phyloP scores from a whole-genome alignment of 2,329 filamentous ascomycete genomes.

The Madurella fahalii region DNA sequence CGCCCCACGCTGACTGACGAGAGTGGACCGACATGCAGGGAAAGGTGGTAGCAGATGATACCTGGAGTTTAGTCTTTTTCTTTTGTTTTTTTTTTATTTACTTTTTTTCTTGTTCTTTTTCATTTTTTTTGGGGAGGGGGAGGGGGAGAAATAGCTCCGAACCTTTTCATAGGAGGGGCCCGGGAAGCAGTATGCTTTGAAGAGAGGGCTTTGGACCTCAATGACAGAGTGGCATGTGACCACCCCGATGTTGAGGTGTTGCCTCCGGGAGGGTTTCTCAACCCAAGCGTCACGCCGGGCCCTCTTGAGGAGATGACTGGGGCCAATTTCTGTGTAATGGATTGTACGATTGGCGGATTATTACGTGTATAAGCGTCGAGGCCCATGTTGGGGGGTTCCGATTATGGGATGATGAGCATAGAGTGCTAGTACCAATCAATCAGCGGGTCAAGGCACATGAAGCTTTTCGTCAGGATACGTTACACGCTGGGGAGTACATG shows the following conservation, averaged over 20 bases:
- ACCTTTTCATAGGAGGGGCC: too few species aligned
- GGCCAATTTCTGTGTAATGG: conserved; percentile 10
- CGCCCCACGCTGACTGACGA: not conserved
- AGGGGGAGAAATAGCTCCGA: not conserved
- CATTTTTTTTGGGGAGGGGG: not conserved
- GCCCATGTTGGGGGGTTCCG: too few species aligned
- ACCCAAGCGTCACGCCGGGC: not conserved
- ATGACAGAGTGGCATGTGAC: not conserved
- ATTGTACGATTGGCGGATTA: conserved; percentile 17
- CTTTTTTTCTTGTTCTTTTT: not conserved
- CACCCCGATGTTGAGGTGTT: not conserved
- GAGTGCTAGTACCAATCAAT: too few species aligned
- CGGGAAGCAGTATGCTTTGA: not conserved
- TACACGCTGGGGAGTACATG: too few species aligned
- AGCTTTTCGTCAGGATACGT: too few species aligned
- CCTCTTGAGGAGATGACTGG: not conserved
- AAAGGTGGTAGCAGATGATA: conserved; percentile 5
- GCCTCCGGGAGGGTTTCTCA: too few species aligned
- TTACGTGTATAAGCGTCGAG: not conserved
- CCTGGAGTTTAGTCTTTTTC: not conserved
- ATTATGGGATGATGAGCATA: too few species aligned
- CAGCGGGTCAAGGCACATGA: too few species aligned
- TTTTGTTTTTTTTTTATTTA: not conserved
- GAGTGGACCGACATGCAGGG: not conserved
- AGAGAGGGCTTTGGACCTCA: not conserved